phyloP scores from a whole-genome alignment of 352 stramenopile genomes.

The Globisporangium ultimum region DNA sequence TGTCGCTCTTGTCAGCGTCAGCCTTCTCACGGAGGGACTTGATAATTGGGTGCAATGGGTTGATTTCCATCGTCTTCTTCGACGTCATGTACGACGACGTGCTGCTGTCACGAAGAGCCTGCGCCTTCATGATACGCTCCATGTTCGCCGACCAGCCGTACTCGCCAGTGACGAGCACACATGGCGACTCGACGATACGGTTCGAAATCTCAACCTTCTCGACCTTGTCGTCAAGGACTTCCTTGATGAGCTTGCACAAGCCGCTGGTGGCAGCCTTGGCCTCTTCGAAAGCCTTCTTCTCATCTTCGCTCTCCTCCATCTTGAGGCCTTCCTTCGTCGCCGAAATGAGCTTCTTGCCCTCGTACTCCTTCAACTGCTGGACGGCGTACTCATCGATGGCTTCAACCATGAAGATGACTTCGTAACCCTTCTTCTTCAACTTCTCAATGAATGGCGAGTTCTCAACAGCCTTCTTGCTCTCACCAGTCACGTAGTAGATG shows the following conservation, averaged over 20 bases:
- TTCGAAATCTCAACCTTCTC: constrained; percentile 99
- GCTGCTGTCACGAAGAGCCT: constrained; percentile 97
- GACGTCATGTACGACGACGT: constrained; percentile 98
- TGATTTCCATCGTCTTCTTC: constrained; percentile 99
- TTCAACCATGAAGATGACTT: constrained; percentile 99
- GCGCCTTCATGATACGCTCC: constrained; percentile 99
- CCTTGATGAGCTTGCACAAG: constrained; percentile 99
- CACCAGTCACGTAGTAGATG: constrained; percentile 99
- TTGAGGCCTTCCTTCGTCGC: constrained; percentile 98
- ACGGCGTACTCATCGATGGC: constrained; percentile 99
- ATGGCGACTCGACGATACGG: constrained; percentile 98
- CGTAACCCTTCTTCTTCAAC: constrained; percentile 99
- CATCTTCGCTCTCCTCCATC: constrained; percentile 95
- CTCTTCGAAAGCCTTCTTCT: constrained; percentile 99
- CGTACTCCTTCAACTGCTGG: constrained; percentile 99
- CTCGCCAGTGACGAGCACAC: constrained; percentile 98
- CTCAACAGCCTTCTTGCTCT: constrained; percentile 99
- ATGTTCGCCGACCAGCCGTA: constrained; percentile 99
- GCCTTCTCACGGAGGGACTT: constrained; percentile 97
- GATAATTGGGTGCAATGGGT: constrained; percentile 99
- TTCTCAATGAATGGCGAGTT: constrained; percentile 99
- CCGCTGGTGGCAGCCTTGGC: constrained; percentile 97
- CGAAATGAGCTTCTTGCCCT: constrained; percentile 99
- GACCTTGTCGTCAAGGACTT: constrained; percentile 99
- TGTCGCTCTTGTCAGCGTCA: constrained; percentile 98